Base-by-base conservation (phyloP, 768 basidiomycete genomes). In the Tremella mesenterica region DNA sequence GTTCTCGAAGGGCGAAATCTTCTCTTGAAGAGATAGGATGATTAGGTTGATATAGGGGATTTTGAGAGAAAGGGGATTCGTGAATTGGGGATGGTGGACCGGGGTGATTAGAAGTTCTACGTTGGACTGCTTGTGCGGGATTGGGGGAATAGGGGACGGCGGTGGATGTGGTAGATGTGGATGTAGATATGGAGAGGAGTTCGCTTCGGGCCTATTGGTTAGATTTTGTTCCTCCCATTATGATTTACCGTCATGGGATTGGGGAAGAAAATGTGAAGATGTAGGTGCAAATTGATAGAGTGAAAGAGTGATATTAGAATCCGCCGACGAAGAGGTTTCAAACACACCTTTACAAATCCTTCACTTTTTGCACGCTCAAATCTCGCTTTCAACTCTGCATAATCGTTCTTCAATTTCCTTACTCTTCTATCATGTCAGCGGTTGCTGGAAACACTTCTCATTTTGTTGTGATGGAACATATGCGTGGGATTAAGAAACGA, bases 331-430 rank as follows among this genome's bases (percentile, higher is more conserved):
- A 5, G 38, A 5, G n/a, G n/a, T 23, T 41, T 8, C 20, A 10
- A 5, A 21, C 13, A 28, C 34, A 72, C 71, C 58, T 61, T 53
- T 28, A 53, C 43, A 4, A 61, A 60, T 8, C 57, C 57, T 44
- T 65, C 60, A 16, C 69, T 75, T 74, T 90, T 91, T 47, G 86
- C 73, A 26, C 72, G 77, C 45, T 96, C 90, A 63, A 97, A 93
- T 60, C 90, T 85, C 41, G 73, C 77, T 56, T 85, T 82, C 6
- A 97, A 77, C 58, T 92, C 88, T 16, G 79, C 65, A 65, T 96
- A 91, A 68, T 97, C 93, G 26, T 81, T 75, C 26, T 87, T 81
- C 64, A 99, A 91, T 74, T 89, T 91, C 64, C 88, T 86, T 2
- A 93, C 86, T 21, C 93, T 88, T 79, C 91, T 95, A 16, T 6